These are phyloP conservation scores for Melanomma pulvis-pyrius DNA, from an alignment of 495 filamentous ascomycete species.

Conservation along the genomic window DNA sequence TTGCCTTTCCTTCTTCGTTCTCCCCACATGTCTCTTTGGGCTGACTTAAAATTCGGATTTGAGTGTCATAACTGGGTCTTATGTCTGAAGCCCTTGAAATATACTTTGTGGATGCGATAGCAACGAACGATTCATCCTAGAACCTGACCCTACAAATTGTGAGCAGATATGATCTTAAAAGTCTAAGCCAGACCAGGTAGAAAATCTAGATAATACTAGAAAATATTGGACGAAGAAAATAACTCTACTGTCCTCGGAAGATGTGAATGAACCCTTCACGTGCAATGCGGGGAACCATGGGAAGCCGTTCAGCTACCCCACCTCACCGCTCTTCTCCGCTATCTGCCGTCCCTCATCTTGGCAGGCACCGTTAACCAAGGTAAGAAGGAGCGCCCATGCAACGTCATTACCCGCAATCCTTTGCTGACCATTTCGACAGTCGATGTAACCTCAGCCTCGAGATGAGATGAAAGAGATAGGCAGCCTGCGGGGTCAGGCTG, in stretches of 20 bases:
- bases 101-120: too few relatives aligned
- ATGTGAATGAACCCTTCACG: constrained; percentile 1
- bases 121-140: too few relatives aligned
- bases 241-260: background rate
- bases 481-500: background rate
- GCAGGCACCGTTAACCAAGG: background rate
- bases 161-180: too few relatives aligned
- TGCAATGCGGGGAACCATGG: constrained; percentile 6
- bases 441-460: constrained; percentile 17
- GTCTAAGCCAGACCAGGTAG: too few relatives aligned
- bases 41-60: too few relatives aligned
- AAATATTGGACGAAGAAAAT: too few relatives aligned
- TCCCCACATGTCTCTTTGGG: too few relatives aligned
- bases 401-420: constrained; percentile 1
- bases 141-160: too few relatives aligned
- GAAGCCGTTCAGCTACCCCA: background rate
- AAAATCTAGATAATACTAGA: too few relatives aligned
- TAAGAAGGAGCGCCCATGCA: constrained; percentile 9
- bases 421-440: background rate
- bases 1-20: too few relatives aligned
- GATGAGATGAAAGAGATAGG: background rate
- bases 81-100: too few relatives aligned
- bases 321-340: background rate
- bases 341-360: background rate
- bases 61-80: too few relatives aligned